Conservation (phyloP, 177 flowering plant species). For the Vitis hybrid region DNA sequence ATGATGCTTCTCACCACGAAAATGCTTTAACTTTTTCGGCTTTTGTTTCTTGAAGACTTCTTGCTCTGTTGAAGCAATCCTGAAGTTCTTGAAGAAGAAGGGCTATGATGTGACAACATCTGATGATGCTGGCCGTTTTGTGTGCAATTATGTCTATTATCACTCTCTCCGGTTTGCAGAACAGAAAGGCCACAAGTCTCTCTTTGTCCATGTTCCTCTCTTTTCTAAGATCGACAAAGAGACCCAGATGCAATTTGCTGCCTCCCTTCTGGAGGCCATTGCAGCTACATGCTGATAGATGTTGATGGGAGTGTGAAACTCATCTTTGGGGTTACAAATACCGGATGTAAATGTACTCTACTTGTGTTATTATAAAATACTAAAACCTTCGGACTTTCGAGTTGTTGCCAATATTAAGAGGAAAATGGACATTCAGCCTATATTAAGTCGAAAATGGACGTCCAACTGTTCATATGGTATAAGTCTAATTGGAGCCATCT, state of each 20-base stretch:
- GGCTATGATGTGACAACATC: conserved; percentile 46
- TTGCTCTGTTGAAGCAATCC: conserved; percentile 40
- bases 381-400: not conserved
- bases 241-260: conserved; percentile 63
- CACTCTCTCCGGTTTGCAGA: conserved; percentile 68
- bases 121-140: conserved; percentile 65
- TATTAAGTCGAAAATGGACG: not conserved
- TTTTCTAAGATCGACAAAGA: conserved; percentile 60
- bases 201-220: conserved; percentile 70
- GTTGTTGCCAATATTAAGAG: not conserved
- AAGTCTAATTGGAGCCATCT: not conserved
- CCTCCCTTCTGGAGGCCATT: conserved; percentile 51
- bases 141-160: conserved; percentile 74
- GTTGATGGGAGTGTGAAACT: not conserved
- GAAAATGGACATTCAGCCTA: not conserved
- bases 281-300: conserved; percentile 33
- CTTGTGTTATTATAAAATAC: not conserved
- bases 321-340: not conserved
- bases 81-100: conserved; percentile 37
- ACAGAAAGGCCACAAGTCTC: conserved; percentile 57
- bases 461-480: not conserved
- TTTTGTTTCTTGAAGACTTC: conserved; percentile 39
- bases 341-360: not conserved
- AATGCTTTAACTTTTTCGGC: not conserved
- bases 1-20: too few species aligned